A percentile compares a stretch with the other conserved stretches of the same genome.
phyloP scores from a whole-genome alignment of 1,284 basidiomycete species.

The Fomes fomentarius region DNA sequence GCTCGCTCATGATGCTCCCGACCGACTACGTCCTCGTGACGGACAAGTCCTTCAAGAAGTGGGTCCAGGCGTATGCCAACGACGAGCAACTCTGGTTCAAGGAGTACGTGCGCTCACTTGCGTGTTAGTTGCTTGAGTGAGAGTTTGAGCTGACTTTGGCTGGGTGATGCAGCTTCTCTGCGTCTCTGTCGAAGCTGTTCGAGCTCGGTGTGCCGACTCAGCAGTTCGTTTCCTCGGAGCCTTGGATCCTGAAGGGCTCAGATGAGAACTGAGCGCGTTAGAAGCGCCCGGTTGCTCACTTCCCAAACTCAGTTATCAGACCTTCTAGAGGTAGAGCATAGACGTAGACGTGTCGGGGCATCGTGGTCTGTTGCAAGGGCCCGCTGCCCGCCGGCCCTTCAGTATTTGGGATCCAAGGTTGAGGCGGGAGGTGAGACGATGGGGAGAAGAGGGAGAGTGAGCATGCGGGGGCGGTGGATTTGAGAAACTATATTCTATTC shows the following conservation, averaged over 20 bases:
- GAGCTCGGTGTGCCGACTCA: constrained; percentile 87
- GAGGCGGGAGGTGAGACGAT: not conserved
- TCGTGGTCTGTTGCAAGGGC: not conserved
- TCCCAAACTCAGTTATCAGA: no score
- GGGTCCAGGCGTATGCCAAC: constrained; percentile 82
- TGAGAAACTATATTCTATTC: not conserved
- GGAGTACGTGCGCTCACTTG: constrained; percentile 61
- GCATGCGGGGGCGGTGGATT: not conserved
- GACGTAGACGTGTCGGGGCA: not conserved
- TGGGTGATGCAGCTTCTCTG: constrained; percentile 68
- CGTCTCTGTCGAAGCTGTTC: constrained; percentile 75
- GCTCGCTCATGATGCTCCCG: constrained; percentile 95
- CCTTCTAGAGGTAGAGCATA: constrained; percentile 13
- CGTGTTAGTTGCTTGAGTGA: not conserved
- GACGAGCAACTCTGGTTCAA: constrained; percentile 87
- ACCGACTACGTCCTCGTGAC: constrained; percentile 84
- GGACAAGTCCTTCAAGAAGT: constrained; percentile 91
- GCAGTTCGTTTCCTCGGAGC: constrained; percentile 73
- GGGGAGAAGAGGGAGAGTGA: not conserved
- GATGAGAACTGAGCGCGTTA: constrained; percentile 52
- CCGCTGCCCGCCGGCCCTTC: no score
- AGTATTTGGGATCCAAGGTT: no score
- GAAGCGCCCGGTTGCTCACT: no score
- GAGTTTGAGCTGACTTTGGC: constrained; percentile 7
- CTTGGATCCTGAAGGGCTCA: constrained; percentile 70